phyloP scores from a whole-genome alignment of 345 rosid genomes.

The Eucalyptus leucophloia region DNA sequence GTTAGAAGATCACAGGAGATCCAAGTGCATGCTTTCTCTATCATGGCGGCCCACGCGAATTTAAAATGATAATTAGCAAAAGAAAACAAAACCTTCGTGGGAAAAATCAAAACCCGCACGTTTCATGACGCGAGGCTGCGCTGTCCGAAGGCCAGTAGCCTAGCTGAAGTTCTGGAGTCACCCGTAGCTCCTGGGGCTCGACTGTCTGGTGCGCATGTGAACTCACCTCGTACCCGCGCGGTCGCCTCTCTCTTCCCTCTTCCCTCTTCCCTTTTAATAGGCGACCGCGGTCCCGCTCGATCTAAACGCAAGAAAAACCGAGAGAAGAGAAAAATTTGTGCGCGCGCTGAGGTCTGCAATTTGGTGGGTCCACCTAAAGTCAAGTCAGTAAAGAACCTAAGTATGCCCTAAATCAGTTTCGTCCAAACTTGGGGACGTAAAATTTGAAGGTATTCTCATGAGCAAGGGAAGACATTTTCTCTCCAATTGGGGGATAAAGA shows the following conservation, averaged over 20 bases:
- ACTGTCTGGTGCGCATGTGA: neutral
- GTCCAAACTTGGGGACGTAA: accelerated
- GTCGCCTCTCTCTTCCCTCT: neutral
- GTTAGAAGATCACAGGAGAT: neutral
- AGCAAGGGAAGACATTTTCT: no score
- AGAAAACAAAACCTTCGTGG: neutral
- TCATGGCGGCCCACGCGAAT: neutral
- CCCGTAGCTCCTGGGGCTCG: neutral
- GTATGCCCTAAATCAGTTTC: no score
- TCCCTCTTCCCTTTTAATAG: neutral
- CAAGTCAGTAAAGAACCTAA: neutral
- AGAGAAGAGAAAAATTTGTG: neutral
- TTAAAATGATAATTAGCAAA: neutral
- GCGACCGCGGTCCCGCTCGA: neutral
- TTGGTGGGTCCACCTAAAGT: neutral
- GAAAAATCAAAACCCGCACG: neutral
- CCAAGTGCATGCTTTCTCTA: neutral
- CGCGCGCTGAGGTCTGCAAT: neutral
- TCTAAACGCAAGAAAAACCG: neutral
- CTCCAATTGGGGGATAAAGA: no score
- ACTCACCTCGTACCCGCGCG: neutral
- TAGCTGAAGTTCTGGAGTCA: neutral
- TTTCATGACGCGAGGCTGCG: neutral
- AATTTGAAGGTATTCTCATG: no score
- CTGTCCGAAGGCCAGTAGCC: neutral